These are phyloP conservation scores for Glycine soja DNA, from an alignment of 306 rosid species.

Conservation along the genomic window DNA sequence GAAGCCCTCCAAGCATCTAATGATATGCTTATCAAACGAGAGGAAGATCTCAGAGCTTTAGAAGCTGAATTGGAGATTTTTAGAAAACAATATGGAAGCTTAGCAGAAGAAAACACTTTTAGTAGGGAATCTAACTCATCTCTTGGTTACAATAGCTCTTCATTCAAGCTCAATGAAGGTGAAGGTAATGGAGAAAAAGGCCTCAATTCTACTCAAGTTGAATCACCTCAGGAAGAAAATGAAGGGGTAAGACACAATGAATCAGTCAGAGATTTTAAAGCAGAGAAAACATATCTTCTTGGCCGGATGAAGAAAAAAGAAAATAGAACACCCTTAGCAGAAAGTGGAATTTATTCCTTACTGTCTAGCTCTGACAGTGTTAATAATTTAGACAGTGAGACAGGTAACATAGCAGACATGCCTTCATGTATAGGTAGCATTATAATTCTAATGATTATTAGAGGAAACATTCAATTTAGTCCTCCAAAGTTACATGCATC, in stretches of 20 bases:
- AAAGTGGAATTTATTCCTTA: slow-evolving; percentile 50
- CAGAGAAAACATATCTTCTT: slow-evolving; percentile 60
- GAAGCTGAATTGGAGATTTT: slow-evolving; percentile 73
- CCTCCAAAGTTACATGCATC: background rate
- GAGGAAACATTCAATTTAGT: background rate
- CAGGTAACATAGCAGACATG: slow-evolving; percentile 54
- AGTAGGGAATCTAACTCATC: slow-evolving; percentile 35
- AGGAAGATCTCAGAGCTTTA: slow-evolving; percentile 68
- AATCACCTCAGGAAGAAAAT: slow-evolving; percentile 43
- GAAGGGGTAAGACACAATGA: slow-evolving; percentile 47
- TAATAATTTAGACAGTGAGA: slow-evolving; percentile 49
- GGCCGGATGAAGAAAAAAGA: slow-evolving; percentile 67
- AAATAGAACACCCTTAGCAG: slow-evolving; percentile 43
- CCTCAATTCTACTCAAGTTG: slow-evolving; percentile 44
- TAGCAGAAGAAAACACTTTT: slow-evolving; percentile 54
- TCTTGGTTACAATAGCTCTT: slow-evolving; percentile 39
- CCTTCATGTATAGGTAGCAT: slow-evolving; percentile 1
- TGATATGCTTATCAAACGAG: slow-evolving; percentile 74
- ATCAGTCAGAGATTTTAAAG: slow-evolving; percentile 53
- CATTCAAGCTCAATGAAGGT: slow-evolving; percentile 36
- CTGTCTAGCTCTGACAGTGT: slow-evolving; percentile 43
- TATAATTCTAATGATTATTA: background rate
- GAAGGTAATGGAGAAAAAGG: slow-evolving; percentile 47
- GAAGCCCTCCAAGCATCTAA: slow-evolving; percentile 78
- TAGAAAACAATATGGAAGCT: slow-evolving; percentile 64